Conservation (phyloP, 208 protist species). For the Angomonas deanei region DNA sequence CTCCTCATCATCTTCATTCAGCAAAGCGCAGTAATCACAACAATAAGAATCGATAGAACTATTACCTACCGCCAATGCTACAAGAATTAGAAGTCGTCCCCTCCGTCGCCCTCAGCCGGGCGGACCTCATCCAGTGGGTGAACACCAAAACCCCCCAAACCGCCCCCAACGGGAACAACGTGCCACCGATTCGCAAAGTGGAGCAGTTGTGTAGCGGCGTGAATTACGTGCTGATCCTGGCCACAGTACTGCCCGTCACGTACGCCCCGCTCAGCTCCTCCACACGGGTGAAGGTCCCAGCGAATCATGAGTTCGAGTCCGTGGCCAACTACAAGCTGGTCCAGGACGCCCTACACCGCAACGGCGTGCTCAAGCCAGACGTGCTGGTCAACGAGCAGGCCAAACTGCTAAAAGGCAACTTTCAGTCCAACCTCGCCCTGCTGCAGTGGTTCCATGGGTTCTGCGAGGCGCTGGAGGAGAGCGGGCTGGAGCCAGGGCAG, state of each 20-base stretch:
- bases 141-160: conserved; percentile 42
- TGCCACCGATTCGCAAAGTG: conserved; percentile 50
- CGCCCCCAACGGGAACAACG: conserved; percentile 21
- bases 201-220: conserved; percentile 86
- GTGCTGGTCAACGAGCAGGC: conserved; percentile 75
- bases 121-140: conserved; percentile 75
- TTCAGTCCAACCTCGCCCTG: conserved; percentile 96
- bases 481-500: conserved; percentile 28
- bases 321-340: conserved; percentile 95
- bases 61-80: conserved; percentile 16
- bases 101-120: conserved; percentile 34
- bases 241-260: conserved; percentile 78
- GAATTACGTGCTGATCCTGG: conserved; percentile 92
- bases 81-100: conserved; percentile 42
- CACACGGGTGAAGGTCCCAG: conserved; percentile 84
- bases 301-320: conserved; percentile 93
- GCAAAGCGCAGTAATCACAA: too few relatives aligned
- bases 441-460: conserved; percentile 95
- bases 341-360: conserved; percentile 86
- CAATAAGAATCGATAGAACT: neutral
- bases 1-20: too few relatives aligned
- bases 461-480: conserved; percentile 29
- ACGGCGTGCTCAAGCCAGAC: conserved; percentile 71
- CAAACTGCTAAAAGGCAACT: conserved; percentile 92
- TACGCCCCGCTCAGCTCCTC: conserved; percentile 83